A percentile compares a stretch with the other conserved stretches of the same genome.
Conservation (phyloP, 164 flowering plant genomes). For the Hamamelis virginiana region DNA sequence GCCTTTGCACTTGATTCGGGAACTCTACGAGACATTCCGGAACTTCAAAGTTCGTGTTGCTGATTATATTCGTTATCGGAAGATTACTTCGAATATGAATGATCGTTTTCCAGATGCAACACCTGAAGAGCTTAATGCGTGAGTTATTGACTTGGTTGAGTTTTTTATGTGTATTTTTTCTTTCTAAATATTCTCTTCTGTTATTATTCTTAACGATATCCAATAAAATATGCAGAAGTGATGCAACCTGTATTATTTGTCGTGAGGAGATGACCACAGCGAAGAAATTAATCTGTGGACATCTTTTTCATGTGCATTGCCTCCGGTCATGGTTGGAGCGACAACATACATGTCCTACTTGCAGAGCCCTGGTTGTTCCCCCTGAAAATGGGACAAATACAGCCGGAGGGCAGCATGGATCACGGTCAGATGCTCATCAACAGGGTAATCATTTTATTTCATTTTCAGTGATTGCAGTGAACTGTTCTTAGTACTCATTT, state of each 20-base stretch:
- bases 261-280: constrained; percentile 99
- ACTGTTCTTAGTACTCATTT: not conserved
- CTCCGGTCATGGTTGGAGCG: constrained; percentile 97
- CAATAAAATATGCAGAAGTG: constrained; percentile 61
- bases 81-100: constrained; percentile 98
- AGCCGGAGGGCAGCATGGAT: constrained; percentile 44
- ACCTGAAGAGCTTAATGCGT: constrained; percentile 83
- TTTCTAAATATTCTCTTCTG: not conserved
- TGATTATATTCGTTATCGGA: constrained; percentile 93
- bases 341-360: constrained; percentile 96
- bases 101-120: constrained; percentile 98
- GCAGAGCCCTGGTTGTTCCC: constrained; percentile 92
- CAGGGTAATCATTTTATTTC: constrained; percentile 45
- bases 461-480: not conserved
- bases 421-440: constrained; percentile 44
- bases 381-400: constrained; percentile 59
- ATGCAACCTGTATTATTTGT: constrained; percentile 97
- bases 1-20: constrained; percentile 92
- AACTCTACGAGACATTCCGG: constrained; percentile 93
- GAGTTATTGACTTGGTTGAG: constrained; percentile 30
- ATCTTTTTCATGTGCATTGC: constrained; percentile 96
- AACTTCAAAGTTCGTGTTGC: constrained; percentile 92
- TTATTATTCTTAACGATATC: not conserved
- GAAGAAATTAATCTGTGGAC: constrained; percentile 89
- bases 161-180: not conserved